Evolutionary conservation across 169 alveolate genomes (phyloP).

Genomic region (Fabrea salina): DNA sequence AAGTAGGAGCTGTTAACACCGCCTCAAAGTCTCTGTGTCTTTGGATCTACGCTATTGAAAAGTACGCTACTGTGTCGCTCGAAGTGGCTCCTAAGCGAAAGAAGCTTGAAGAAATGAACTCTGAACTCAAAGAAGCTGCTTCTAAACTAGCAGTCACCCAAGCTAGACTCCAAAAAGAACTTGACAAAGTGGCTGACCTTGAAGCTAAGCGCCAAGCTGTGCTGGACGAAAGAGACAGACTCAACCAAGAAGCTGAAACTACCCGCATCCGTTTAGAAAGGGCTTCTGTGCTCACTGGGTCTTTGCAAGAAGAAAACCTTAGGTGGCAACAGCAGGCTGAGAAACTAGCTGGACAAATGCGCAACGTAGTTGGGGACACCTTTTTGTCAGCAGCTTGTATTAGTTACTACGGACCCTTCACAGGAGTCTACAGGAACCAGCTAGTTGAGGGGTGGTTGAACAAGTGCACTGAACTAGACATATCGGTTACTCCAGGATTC

Average conservation of each 20-base stretch:
- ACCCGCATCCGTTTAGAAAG: constrained; percentile 85
- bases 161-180: constrained; percentile 78
- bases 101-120: constrained; percentile 66
- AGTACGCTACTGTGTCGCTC: constrained; percentile 74
- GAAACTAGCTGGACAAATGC: constrained; percentile 65
- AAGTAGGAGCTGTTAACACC: constrained; percentile 75
- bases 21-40: constrained; percentile 86
- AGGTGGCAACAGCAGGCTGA: constrained; percentile 88
- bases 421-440: constrained; percentile 75
- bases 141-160: constrained; percentile 80
- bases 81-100: constrained; percentile 78
- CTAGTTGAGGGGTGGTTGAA: constrained; percentile 66
- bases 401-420: constrained; percentile 82
- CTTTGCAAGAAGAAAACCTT: constrained; percentile 85
- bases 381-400: constrained; percentile 87
- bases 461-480: constrained; percentile 51
- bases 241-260: constrained; percentile 79
- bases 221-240: constrained; percentile 69
- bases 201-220: constrained; percentile 81
- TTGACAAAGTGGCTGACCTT: constrained; percentile 83
- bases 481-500: constrained; percentile 59
- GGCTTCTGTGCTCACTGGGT: constrained; percentile 86
- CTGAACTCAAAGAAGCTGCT: constrained; percentile 66
- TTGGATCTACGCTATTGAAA: constrained; percentile 90
- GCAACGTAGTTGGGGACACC: constrained; percentile 83